Base-by-base conservation (phyloP, 2,329 filamentous ascomycete species). In the Cryphonectria carpinicola region DNA sequence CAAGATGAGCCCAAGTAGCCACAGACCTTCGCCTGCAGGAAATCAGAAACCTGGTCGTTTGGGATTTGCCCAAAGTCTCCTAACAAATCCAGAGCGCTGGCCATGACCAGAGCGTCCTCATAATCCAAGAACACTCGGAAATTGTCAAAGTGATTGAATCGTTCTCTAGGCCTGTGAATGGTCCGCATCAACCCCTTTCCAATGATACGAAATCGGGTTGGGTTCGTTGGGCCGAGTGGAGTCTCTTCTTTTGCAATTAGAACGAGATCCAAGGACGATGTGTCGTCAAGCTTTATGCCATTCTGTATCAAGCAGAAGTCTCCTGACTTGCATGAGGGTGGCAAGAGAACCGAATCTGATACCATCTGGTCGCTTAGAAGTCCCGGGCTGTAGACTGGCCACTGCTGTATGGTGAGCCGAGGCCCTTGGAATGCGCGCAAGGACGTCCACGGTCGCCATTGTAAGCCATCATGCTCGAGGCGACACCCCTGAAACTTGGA, bases 91-190 rank as follows among this genome's bases (percentile, higher is more conserved):
- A 41, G 35, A 6, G 35, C 13, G 60, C 60, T 43, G 35, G 22
- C 37, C 22, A 63, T 22, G 32, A 63, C 60, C 7, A 63, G 32
- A 25, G 39, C 35, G 35, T 63, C 60, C 60, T 63, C 60, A 22
- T 5, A 22, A 25, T 41, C 35, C 22, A 63, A 13, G 11, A 11
- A 63, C 0, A 63, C 35, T 22, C n/a, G 17, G 35, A 37, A 19
- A 14, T 61, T 8, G 7, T 61, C 14, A 61, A 35, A 19, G 14
- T 22, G 4, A 4, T 13, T 1, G 58, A 37, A 37, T 62, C 13
- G 58, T 62, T 13, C 17, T 37, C 32, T 39, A 4, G 7, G 19
- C 11, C 25, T 25, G 25, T 22, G 13, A 8, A 3, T 3, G 32
- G 35, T 4, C 10, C 37, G 35, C 58, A 62, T n/a, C 37, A 62